Evolutionary conservation across 176 grass and related monocot species (phyloP).

Genomic region (Saccharum spontaneum): DNA sequence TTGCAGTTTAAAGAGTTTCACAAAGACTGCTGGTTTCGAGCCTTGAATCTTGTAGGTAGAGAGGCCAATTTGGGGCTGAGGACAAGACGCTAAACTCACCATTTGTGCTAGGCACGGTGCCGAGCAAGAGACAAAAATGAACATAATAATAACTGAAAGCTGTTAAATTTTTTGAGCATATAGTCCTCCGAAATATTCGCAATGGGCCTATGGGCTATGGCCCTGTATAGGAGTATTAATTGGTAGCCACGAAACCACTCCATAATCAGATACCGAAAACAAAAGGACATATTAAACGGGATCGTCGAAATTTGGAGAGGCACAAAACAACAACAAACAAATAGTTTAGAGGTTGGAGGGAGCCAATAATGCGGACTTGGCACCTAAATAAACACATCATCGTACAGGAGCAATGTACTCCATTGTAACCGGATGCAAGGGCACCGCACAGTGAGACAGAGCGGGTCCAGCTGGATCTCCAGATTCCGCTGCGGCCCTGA

Average conservation of each 20-base stretch:
- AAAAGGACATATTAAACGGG: background rate
- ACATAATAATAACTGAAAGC: too few species aligned
- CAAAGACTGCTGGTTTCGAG: too few species aligned
- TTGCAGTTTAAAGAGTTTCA: too few species aligned
- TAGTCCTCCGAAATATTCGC: background rate
- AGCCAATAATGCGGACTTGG: too few species aligned
- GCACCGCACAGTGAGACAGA: background rate
- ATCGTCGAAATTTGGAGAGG: background rate
- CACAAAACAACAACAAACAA: background rate
- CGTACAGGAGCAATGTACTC: background rate
- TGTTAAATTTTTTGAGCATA: background rate
- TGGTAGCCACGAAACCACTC: background rate
- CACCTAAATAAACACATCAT: too few species aligned
- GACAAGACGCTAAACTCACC: too few species aligned
- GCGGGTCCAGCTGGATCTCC: background rate
- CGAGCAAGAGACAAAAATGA: too few species aligned
- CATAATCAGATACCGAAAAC: background rate
- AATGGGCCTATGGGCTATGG: background rate
- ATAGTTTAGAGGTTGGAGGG: too few species aligned
- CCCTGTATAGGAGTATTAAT: too few species aligned
- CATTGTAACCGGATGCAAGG: background rate
- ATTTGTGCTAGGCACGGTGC: too few species aligned
- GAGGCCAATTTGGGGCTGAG: too few species aligned
- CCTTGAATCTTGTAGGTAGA: too few species aligned
- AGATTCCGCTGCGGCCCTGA: conserved; percentile 7